Evolutionary conservation across 2,329 filamentous ascomycete genomes (phyloP), one percentile per base, ranked within the genome.

Genomic region (Venturia effusa): DNA sequence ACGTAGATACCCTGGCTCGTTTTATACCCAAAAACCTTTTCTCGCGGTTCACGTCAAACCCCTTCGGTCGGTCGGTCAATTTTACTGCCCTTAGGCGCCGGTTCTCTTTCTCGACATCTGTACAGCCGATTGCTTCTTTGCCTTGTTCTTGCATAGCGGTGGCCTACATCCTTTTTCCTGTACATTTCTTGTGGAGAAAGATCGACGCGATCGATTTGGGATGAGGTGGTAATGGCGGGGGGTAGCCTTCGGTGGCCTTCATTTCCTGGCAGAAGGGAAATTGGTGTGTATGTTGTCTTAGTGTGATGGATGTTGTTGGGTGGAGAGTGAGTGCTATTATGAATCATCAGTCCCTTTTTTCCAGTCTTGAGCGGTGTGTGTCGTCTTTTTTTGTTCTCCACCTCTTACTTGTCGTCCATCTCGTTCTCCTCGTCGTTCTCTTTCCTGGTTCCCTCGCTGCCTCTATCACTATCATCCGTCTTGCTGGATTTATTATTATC

Each of bases 11-110:
- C 51, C 51, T 57, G 51, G 51, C 51, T 57, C 51, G 51, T 24
- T 57, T 57, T 57, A 57, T 57, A 57, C 51, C 51, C 51, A 57
- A 48, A 48, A 8, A 27, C 51, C 51, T 7, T 57, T 55, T 4
- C 19, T 57, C 27, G 32, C 51, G 17, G 7, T 34, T 57, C 22
- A 8, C 11, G n/a, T 22, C 17, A 27, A 6, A 32, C 19, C 30
- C 51, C 15, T 34, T 34, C 3, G 45, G 10, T 27, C 17, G 22
- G 45, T 51, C 11, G 45, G 22, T 51, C n/a, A 8, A 22, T 48
- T 39, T 51, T 51, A 22, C 45, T 48, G 15, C 45, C 45, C 4
- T n/a, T 57, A 7, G 51, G 51, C 13, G 15, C 48, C 19, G 48
- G 48, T 55, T 27, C 22, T 27, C 45, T 22, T 51, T 51, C 15